phyloP scores from a whole-genome alignment of 768 basidiomycete species.

The Dioszegia hungarica region DNA sequence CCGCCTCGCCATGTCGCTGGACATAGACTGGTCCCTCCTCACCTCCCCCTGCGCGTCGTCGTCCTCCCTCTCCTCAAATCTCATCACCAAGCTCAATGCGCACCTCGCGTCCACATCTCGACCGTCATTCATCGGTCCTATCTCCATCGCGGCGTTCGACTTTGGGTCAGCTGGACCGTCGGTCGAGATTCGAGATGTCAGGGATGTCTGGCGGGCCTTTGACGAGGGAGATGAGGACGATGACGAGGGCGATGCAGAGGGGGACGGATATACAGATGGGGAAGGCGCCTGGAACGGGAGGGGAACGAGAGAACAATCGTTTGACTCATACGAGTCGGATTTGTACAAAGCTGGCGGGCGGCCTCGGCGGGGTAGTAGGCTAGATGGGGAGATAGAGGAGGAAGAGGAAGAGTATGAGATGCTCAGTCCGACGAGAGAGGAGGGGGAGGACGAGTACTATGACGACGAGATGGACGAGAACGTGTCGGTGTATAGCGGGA shows the following conservation, averaged over 20 bases:
- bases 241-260: conserved; percentile 54
- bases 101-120: conserved; percentile 66
- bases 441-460: conserved; percentile 6
- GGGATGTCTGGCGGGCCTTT: conserved; percentile 92
- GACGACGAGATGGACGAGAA: conserved; percentile 3
- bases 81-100: conserved; percentile 71
- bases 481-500: conserved; percentile 20
- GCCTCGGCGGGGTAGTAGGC: conserved; percentile 51
- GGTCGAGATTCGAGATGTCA: conserved; percentile 81
- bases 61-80: conserved; percentile 56
- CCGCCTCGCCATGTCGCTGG: conserved; percentile 69
- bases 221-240: conserved; percentile 64
- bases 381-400: conserved; percentile 50
- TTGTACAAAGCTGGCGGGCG: neutral
- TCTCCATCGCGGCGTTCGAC: conserved; percentile 76
- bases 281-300: conserved; percentile 50
- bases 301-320: conserved; percentile 4
- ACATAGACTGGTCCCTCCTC: conserved; percentile 86
- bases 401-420: conserved; percentile 22
- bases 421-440: conserved; percentile 6
- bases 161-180: conserved; percentile 81
- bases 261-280: conserved; percentile 82
- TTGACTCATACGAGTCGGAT: conserved; percentile 6
- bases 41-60: conserved; percentile 53
- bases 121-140: conserved; percentile 93